Base-by-base conservation (phyloP, 139 green algal species). In the Chlamydomonas asymmetrica region DNA sequence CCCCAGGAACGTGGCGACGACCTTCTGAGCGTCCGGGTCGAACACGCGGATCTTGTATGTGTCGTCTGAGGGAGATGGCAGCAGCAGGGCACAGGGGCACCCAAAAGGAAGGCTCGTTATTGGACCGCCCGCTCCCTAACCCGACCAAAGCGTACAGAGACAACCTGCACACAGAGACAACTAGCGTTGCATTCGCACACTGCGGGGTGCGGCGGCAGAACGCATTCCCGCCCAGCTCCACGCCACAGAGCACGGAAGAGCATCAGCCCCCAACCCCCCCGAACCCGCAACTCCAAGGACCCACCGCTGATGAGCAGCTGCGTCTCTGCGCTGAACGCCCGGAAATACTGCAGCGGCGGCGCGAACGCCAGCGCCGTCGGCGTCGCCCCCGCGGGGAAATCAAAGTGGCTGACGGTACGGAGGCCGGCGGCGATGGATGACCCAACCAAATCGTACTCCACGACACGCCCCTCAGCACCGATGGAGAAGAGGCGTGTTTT, bases 401-500 rank as follows among this genome's bases (percentile, higher is more conserved):
- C 80, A 34, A 63, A 79, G 35, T 72, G 59, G 18, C n/a, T 35
- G 37, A 66, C 23, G 18, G 83, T 25, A 63, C 34, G 74, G 48
- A 91, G 38, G 7, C 88, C 90, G 5, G 50, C 41, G 45, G 73
- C 73, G 7, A 84, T 65, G 5, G 73, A 67, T 27, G 41, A 76
- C 3, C 13, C 64, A 5, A 68, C 72, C 22, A 94, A 71, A 69
- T 95, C 84, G 65, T 91, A 95, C 77, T 93, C 86, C 8, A 83
- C 77, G 7, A 95, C 60, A 5, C 79, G 76, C 1, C 77, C 71
- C 56, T 95, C 91, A 8, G 65, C 71, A n/a, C 88, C 90, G n/a
- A 93, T 34, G 5, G 80, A 91, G 63, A 94, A 90, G 20, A 93
- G 79, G 32, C 84, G 85, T 1, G 85, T 92, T 49, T 87, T 71